These are phyloP conservation scores for Pelargonium fulgidum DNA, from an alignment of 441 rosid species.

Conservation along the genomic window DNA sequence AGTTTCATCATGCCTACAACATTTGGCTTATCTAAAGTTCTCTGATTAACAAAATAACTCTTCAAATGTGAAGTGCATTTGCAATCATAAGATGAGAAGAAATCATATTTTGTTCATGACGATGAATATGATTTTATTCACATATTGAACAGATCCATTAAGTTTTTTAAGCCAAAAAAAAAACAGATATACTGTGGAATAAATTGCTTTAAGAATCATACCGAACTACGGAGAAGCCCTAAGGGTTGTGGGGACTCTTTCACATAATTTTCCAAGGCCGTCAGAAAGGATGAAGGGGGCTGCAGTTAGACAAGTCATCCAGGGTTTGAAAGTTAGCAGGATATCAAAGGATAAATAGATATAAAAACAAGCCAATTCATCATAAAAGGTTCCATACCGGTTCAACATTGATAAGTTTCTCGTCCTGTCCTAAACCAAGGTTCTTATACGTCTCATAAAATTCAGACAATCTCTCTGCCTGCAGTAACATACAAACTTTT, in stretches of 20 bases:
- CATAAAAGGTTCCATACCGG: constrained; percentile 23
- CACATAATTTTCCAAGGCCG: constrained; percentile 47
- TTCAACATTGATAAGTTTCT: constrained; percentile 33
- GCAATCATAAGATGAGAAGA: too few relatives aligned
- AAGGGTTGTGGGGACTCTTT: constrained; percentile 29
- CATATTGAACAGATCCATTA: too few relatives aligned
- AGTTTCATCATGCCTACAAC: too few relatives aligned
- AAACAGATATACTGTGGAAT: neutral
- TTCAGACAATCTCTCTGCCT: constrained; percentile 39
- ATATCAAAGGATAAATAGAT: neutral
- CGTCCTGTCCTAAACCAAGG: constrained; percentile 30
- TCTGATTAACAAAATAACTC: too few relatives aligned
- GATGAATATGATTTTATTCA: too few relatives aligned
- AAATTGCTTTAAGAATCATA: constrained; percentile 15
- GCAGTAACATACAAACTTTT: constrained; percentile 15
- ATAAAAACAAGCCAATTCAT: neutral
- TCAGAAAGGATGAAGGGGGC: constrained; percentile 41
- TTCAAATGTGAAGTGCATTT: too few relatives aligned
- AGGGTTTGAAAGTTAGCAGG: constrained; percentile 3
- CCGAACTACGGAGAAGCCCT: constrained; percentile 18
- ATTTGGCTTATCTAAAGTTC: too few relatives aligned
- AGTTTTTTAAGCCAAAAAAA: neutral
- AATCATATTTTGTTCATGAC: too few relatives aligned
- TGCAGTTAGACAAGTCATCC: constrained; percentile 20
- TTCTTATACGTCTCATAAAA: constrained; percentile 40